Percentiles rank a stretch among this genome's conserved stretches.
Conservation (phyloP, 768 basidiomycete genomes). For the Lactifluus hygrophoroides region DNA sequence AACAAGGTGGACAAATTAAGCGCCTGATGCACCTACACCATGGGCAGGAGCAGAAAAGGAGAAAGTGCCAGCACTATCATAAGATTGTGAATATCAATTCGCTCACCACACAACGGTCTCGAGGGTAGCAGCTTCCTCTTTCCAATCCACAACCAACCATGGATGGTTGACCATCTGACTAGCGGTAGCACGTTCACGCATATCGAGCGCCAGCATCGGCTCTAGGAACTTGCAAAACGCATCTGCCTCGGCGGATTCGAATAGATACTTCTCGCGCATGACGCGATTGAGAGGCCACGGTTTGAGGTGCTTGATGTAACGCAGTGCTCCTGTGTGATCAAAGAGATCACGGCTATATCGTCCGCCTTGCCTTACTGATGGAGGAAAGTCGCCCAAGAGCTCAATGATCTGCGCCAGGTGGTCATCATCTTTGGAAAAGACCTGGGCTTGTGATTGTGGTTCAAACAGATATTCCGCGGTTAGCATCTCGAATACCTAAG, state of each 20-base stretch:
- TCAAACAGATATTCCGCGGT: conserved; percentile 92
- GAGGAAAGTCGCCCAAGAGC: conserved; percentile 69
- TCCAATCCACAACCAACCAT: conserved; percentile 49
- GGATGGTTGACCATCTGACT: conserved; percentile 64
- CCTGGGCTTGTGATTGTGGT: conserved; percentile 69
- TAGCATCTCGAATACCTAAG: conserved; percentile 74
- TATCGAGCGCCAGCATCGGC: conserved; percentile 70
- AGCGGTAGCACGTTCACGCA: conserved; percentile 59
- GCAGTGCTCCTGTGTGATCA: conserved; percentile 53
- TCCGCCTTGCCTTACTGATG: conserved; percentile 73
- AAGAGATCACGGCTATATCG: conserved; percentile 82
- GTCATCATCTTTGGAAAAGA: conserved; percentile 90
- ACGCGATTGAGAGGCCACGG: conserved; percentile 78
- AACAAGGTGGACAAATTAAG: neutral
- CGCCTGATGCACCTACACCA: neutral
- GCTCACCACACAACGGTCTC: conserved; percentile 28
- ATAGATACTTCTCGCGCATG: conserved; percentile 84
- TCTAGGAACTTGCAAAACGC: conserved; percentile 57
- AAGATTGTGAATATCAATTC: neutral
- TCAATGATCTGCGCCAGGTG: conserved; percentile 95
- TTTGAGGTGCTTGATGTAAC: conserved; percentile 68
- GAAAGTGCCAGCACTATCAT: conserved; percentile 2
- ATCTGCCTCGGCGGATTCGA: conserved; percentile 47
- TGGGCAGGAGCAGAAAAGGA: neutral
- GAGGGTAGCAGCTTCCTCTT: conserved; percentile 25